Percentiles rank a stretch among this genome's conserved stretches.
These are phyloP conservation scores for Pleurotus tuoliensis DNA, from an alignment of 768 basidiomycete genomes.

Conservation along the genomic window DNA sequence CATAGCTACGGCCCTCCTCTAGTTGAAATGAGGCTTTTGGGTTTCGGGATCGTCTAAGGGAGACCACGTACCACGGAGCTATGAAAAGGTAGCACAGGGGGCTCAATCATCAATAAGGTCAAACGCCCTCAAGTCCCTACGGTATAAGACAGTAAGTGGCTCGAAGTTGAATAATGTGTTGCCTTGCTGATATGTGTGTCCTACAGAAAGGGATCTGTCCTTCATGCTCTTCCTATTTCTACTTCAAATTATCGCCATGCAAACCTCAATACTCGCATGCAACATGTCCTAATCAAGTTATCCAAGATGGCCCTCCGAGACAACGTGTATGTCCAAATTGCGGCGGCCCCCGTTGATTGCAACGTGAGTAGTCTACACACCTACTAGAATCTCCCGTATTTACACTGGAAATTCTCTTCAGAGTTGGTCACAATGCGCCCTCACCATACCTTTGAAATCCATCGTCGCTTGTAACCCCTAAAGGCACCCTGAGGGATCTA, in stretches of 20 bases:
- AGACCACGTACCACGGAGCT: too few species aligned
- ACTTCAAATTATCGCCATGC: not conserved
- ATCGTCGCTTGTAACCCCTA: too few species aligned
- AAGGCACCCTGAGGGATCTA: too few species aligned
- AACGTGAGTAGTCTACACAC: not conserved
- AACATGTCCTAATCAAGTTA: not conserved
- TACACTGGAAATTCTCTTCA: too few species aligned
- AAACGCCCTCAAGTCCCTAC: not conserved
- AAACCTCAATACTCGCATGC: conserved; percentile 4
- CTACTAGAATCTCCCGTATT: not conserved
- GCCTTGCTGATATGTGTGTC: not conserved
- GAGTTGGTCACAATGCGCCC: too few species aligned
- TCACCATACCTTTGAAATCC: too few species aligned
- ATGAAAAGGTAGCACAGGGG: not conserved
- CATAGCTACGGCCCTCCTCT: too few species aligned
- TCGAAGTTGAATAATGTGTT: not conserved
- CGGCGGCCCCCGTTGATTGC: conserved; percentile 1
- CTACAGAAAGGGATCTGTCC: conserved; percentile 2
- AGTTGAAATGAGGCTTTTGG: not conserved
- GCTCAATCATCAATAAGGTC: not conserved
- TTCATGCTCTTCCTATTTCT: not conserved
- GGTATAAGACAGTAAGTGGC: not conserved
- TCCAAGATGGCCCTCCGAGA: conserved; percentile 1
- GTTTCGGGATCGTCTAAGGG: too few species aligned
- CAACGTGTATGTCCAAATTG: conserved; percentile 5